Evolutionary conservation across 768 basidiomycete genomes (phyloP), one percentile per base, ranked within the genome.

Genomic region (Agaricus subrufescens): DNA sequence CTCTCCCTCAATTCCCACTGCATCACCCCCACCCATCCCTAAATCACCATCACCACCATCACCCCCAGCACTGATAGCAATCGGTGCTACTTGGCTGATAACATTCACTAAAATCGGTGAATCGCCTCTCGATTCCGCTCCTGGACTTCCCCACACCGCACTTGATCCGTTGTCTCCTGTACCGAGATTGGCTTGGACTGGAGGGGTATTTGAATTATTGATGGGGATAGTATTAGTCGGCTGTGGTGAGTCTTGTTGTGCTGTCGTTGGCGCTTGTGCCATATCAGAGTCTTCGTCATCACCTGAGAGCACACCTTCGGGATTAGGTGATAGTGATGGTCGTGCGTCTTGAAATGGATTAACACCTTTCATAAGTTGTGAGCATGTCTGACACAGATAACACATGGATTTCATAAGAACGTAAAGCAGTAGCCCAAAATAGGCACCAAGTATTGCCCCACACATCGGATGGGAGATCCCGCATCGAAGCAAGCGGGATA

Each of bases 1-100:
- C 19, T 54, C 52, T 11, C 67, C 71, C 57, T 71, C 70, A 1
- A 62, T 54, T 45, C 66, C 69, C 10, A 51, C 61, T 46, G 53
- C 57, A 25, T 57, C 61, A 26, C 26, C 48, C 42, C 38, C 19
- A 19, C 19, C 46, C n/a, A 38, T 50, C 23, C 55, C 60, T 42
- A 60, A 45, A 29, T 59, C 61, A 31, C 50, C 60, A 42, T 58
- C 54, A 26, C 50, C 61, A n/a, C 46, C 54, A n/a, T 23, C 47
- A n/a, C 39, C 59, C 2, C 52, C 46, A n/a, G 27, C 55, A 11
- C 38, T 43, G 23, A 30, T 51, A 8, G 12, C 46, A 12, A 48
- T 46, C 30, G 30, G 48, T 3, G 12, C 26, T 12, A 9, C 47
- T 37, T 29, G 47, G 25, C 49, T 23, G 23, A 12, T 25, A n/a